Base-by-base conservation (phyloP, 495 filamentous ascomycete genomes). In the Cudoniella acicularis region DNA sequence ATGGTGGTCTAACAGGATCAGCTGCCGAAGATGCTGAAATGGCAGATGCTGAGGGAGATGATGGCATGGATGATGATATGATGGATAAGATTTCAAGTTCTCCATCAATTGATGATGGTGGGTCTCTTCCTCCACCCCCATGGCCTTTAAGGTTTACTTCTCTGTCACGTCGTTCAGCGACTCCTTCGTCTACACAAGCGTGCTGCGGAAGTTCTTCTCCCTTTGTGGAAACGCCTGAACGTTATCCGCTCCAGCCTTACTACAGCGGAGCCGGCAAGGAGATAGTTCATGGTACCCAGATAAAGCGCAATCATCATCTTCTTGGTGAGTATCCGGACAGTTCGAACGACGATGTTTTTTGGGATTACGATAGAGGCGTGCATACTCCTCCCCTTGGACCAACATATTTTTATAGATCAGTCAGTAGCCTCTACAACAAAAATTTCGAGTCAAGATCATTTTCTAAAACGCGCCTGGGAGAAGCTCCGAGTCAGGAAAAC, bases 41-140 rank as follows among this genome's bases (percentile, higher is more conserved):
- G 62, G 84, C 77, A 42, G 90, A 91, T 64, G 79, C 82, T 40
- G 92, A 91, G 63, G 82, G 80, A 52, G 90, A 93, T 67, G 86
- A 89, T 62, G 76, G 84, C 55, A 69, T 90, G 70, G 87, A 90
- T 63, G 94, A 98, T 69, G 89, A 92, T 77, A 76, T 90, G 78
- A 90, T 93, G 87, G 94, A 97, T 76, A 93, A 93, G 73, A 96
- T 98, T 48, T 96, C 92, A 49, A 97, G 92, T 72, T 96, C 92
- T 62, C 94, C 94, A 61, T 97, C 92, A 54, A 99, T 99, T 71
- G 90, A 94, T 73, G 95, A 99, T 82, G 94, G 94, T 98, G 83
- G 77, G 92, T 91, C 62, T 66, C 72, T 64, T 72, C 77, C 56
- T 77, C 73, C 51, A 43, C 50, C 45, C 27, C 0, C 54, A 26